These are phyloP conservation scores for Hanseniaspora nectarophila DNA, from an alignment of 805 yeast species.

Conservation along the genomic window DNA sequence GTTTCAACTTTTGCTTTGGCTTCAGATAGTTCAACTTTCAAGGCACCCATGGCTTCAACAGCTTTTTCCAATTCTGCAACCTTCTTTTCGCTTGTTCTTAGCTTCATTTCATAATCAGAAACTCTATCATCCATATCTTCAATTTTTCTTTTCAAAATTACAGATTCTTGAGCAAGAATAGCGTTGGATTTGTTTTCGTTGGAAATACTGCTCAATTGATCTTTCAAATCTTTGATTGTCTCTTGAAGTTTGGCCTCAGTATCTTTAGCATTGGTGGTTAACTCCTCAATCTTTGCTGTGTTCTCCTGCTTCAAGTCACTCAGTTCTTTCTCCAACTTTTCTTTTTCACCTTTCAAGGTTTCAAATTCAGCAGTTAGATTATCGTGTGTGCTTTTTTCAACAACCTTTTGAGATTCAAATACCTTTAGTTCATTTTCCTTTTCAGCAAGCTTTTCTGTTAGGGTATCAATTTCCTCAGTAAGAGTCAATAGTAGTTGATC, in stretches of 20 bases:
- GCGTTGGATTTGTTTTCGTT: background rate
- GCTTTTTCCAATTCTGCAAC: slow-evolving; percentile 1
- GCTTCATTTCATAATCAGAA: background rate
- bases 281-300: slow-evolving; percentile 25
- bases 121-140: slow-evolving; percentile 18
- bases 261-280: slow-evolving; percentile 14
- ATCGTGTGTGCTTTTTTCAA: slow-evolving; percentile 5
- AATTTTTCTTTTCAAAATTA: slow-evolving; percentile 25
- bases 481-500: background rate
- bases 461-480: slow-evolving; percentile 3
- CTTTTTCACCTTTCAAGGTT: slow-evolving; percentile 20
- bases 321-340: slow-evolving; percentile 15
- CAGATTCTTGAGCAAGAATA: slow-evolving; percentile 5
- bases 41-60: background rate
- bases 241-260: background rate
- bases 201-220: background rate
- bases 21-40: slow-evolving; percentile 17
- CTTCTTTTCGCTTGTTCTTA: slow-evolving; percentile 5
- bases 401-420: slow-evolving; percentile 3
- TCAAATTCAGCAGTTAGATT: slow-evolving; percentile 3
- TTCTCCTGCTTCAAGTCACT: slow-evolving; percentile 19
- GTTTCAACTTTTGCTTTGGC: background rate
- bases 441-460: background rate
- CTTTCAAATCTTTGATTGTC: background rate
- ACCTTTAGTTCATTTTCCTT: slow-evolving; percentile 5